A percentile compares a stretch with the other conserved stretches of the same genome.
Evolutionary conservation across 2,329 filamentous ascomycete genomes (phyloP).

Genomic region (Akanthomyces dipterigenus): DNA sequence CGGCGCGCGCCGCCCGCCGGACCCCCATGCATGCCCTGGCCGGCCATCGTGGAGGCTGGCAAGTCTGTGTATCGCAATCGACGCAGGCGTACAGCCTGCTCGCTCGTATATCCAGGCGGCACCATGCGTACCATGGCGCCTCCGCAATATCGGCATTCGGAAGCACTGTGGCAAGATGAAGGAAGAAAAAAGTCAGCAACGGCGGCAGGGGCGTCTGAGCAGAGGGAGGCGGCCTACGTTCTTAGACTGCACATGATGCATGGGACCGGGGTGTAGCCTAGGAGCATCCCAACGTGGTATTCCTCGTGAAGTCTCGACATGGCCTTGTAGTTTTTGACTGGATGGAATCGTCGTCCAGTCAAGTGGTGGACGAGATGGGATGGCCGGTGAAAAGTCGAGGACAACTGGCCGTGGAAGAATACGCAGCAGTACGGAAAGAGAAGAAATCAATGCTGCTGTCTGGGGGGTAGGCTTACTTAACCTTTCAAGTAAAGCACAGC

Average conservation of each 20-base stretch:
- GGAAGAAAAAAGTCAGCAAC: not conserved
- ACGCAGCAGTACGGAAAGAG: not conserved
- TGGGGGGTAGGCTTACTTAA: not conserved
- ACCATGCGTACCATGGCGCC: slow-evolving; percentile 11
- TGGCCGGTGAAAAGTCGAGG: not conserved
- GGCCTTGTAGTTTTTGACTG: not conserved
- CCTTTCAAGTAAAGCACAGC: not conserved
- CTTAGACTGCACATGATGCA: slow-evolving; percentile 10
- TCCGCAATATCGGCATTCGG: slow-evolving; percentile 6
- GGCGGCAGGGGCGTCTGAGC: not conserved
- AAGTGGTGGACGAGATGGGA: not conserved
- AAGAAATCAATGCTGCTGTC: not conserved
- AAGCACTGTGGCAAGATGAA: not conserved
- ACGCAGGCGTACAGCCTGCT: slow-evolving; percentile 5
- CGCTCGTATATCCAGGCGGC: slow-evolving; percentile 8
- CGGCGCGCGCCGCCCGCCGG: not conserved
- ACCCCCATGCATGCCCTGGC: not conserved
- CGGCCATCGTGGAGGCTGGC: not conserved
- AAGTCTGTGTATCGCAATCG: slow-evolving; percentile 8
- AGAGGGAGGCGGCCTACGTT: not conserved
- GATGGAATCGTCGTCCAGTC: not conserved
- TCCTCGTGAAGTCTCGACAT: slow-evolving; percentile 3
- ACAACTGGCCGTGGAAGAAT: not conserved
- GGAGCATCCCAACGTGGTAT: slow-evolving; percentile 3
- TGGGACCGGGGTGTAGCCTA: slow-evolving; percentile 6